These are phyloP conservation scores for Globisporangium paddicum DNA, from an alignment of 352 stramenopile species.

Conservation along the genomic window DNA sequence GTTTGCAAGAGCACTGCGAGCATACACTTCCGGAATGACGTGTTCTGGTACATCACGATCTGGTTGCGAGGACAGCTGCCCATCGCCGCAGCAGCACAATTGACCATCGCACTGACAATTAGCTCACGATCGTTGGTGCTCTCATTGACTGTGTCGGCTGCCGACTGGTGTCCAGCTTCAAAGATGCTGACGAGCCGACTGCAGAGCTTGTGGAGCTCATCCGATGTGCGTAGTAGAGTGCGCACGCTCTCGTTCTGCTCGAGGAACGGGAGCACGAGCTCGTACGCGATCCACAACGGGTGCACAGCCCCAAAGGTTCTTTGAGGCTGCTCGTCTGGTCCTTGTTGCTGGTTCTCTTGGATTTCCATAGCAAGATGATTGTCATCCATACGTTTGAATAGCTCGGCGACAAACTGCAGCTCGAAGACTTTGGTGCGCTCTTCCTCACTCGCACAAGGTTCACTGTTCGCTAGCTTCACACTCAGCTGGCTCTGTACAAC, in stretches of 20 bases:
- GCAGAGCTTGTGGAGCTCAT: conserved; percentile 41
- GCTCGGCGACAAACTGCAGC: conserved; percentile 36
- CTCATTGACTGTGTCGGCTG: neutral
- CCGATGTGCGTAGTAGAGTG: conserved; percentile 51
- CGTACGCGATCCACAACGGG: conserved; percentile 34
- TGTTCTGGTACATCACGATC: conserved; percentile 42
- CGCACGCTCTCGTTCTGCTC: conserved; percentile 36
- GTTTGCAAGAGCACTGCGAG: conserved; percentile 10
- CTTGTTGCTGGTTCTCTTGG: neutral
- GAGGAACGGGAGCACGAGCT: conserved; percentile 49
- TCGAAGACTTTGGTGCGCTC: conserved; percentile 24
- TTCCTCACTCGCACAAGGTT: neutral
- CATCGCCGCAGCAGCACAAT: conserved; percentile 33
- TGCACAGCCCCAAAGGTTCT: neutral
- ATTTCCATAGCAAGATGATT: neutral
- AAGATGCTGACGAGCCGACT: conserved; percentile 26
- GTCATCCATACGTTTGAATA: conserved; percentile 46
- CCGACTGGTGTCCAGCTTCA: neutral
- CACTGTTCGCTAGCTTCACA: neutral
- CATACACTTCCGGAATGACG: conserved; percentile 24
- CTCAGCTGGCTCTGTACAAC: conserved; percentile 30
- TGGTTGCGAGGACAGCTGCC: conserved; percentile 44
- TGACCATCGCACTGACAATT: conserved; percentile 40
- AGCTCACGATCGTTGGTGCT: conserved; percentile 6
- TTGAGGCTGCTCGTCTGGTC: neutral